phyloP scores from a whole-genome alignment of 345 rosid species.

The Carallia pectinifolia region DNA sequence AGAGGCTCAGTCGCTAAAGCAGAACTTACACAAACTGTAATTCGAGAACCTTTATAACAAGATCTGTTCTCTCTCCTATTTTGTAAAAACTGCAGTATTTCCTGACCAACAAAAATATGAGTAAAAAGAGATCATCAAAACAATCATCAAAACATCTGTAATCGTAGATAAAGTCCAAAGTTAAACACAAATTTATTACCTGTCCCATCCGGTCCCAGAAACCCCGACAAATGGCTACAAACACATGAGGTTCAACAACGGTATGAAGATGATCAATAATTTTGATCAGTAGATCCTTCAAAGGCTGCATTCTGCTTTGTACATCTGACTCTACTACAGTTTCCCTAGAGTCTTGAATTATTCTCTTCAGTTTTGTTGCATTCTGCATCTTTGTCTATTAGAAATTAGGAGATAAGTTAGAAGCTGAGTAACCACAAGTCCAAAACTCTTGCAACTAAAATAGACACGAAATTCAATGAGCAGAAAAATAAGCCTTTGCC shows the following conservation, averaged over 20 bases:
- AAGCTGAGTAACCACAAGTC: background rate
- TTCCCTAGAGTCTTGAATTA: constrained; percentile 26
- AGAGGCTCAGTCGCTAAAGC: background rate
- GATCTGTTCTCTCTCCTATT: constrained; percentile 18
- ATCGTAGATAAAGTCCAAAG: background rate
- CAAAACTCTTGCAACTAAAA: too few relatives aligned
- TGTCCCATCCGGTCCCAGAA: constrained; percentile 32
- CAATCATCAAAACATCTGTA: background rate
- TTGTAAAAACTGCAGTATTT: constrained; percentile 17
- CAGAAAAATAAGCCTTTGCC: background rate
- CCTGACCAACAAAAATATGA: background rate
- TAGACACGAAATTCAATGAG: background rate
- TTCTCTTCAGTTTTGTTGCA: constrained; percentile 27
- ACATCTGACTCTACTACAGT: constrained; percentile 23
- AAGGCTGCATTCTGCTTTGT: constrained; percentile 23
- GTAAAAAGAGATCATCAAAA: background rate
- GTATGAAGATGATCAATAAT: constrained; percentile 22
- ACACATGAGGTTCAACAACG: constrained; percentile 27
- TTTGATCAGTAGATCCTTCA: constrained; percentile 23
- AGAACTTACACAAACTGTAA: constrained; percentile 24
- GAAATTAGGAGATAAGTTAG: background rate
- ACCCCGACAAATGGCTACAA: constrained; percentile 28
- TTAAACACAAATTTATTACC: constrained; percentile 12
- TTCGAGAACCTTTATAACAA: constrained; percentile 23
- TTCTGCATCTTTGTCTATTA: constrained; percentile 23